Base-by-base conservation (phyloP, 1,284 basidiomycete genomes). In the Apiotrichum gracile region DNA sequence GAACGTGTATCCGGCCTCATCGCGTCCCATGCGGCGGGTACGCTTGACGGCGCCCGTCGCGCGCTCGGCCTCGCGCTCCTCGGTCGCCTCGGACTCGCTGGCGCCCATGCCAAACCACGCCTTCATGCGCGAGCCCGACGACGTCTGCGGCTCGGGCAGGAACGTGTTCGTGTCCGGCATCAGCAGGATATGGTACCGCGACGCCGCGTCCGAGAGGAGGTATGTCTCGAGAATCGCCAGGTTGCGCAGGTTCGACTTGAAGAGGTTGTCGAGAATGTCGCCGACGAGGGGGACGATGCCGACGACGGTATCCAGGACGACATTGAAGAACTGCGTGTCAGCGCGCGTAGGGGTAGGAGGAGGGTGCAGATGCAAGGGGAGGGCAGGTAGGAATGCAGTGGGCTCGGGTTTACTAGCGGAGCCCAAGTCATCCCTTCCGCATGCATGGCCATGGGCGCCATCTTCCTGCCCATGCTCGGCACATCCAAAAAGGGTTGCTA, bases 181-280 rank as follows among this genome's bases (percentile, higher is more conserved):
- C 31, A 76, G 59, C 1, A 76, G 61, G 48, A 76, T 74, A 46
- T 73, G 69, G 61, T 69, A 76, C 49, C 52, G 41, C 2, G 41
- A 38, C 9, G 62, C 57, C 0, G 51, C 35, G n/a, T 51, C 39
- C 12, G 55, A 51, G 4, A 76, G 64, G 13, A 76, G 68, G 63
- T 67, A 75, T 4, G 57, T 56, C 61, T 76, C 71, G 27, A 71
- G 61, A 3, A 72, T 48, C 12, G 60, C 58, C 24, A 76, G 63
- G 58, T 76, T 76, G 16, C 70, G 66, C 12, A 76, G 58, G 54
- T 76, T 76, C 19, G 70, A 66, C 52, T 76, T 76, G 62, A 70
- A 76, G 22, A 73, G 66, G 57, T 75, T 75, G 63, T 76, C 75
- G 42, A 76, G 61, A 44, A 73, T 61, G 55, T 75, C 74, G 26